phyloP scores from a whole-genome alignment of 1,284 basidiomycete genomes.

The Moesziomyces globuligerus region DNA sequence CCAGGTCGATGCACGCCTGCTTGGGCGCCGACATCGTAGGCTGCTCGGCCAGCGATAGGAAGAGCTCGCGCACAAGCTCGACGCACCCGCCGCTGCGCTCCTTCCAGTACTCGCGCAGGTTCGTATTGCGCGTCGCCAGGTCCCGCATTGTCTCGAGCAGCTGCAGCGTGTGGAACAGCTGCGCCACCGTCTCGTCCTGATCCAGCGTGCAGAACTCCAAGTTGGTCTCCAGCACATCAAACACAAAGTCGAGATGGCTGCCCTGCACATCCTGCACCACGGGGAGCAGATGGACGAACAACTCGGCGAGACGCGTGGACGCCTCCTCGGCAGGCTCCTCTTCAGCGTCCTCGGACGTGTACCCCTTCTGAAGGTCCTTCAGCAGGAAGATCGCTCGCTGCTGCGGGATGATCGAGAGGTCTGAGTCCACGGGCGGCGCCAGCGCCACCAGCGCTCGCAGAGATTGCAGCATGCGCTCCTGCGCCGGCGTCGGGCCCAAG shows the following conservation, averaged over 20 bases:
- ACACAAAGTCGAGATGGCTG: constrained; percentile 89
- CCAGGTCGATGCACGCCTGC: constrained; percentile 43
- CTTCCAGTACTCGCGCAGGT: constrained; percentile 77
- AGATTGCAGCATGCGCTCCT: constrained; percentile 76
- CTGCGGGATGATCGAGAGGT: constrained; percentile 83
- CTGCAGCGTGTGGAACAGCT: constrained; percentile 76
- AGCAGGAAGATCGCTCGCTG: constrained; percentile 88
- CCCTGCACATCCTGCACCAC: constrained; percentile 88
- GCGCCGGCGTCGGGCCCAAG: constrained; percentile 75
- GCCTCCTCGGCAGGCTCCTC: constrained; percentile 76
- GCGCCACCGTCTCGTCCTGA: constrained; percentile 74
- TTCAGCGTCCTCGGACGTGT: constrained; percentile 74
- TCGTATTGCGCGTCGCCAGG: constrained; percentile 78
- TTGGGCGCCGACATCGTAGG: constrained; percentile 21
- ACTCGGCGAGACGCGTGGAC: constrained; percentile 78
- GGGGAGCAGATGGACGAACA: constrained; percentile 82
- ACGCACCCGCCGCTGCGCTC: constrained; percentile 73
- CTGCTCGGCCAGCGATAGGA: constrained; percentile 68
- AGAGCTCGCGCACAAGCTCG: constrained; percentile 74
- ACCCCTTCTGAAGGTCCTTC: constrained; percentile 85
- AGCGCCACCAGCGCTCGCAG: constrained; percentile 79
- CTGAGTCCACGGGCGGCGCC: constrained; percentile 81
- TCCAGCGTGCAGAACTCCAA: constrained; percentile 78
- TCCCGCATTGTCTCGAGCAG: constrained; percentile 79
- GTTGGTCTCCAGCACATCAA: constrained; percentile 87